phyloP scores from a whole-genome alignment of 2,329 filamentous ascomycete genomes.

The Neobulgaria alba region DNA sequence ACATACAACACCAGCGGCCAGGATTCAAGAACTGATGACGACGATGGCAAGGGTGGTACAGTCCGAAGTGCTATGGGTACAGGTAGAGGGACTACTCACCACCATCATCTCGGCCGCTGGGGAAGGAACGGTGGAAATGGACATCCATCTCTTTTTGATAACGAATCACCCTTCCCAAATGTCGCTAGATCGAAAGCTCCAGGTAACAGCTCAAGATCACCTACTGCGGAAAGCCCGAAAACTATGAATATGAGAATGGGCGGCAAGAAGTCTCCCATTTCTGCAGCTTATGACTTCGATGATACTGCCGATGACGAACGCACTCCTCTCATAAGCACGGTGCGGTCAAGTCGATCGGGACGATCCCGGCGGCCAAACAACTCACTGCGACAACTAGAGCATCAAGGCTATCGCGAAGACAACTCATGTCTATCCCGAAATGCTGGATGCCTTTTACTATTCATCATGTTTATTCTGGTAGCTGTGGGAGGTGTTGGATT shows the following conservation, averaged over 20 bases:
- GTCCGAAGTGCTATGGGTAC: conserved; percentile 54
- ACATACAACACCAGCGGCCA: conserved; percentile 54
- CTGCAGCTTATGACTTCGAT: conserved; percentile 68
- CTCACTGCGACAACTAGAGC: conserved; percentile 60
- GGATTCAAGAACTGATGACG: conserved; percentile 47
- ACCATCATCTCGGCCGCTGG: conserved; percentile 76
- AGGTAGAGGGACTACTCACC: conserved; percentile 57
- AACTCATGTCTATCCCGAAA: conserved; percentile 62
- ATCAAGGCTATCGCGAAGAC: conserved; percentile 56
- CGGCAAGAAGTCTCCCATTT: conserved; percentile 52
- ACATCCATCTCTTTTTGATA: conserved; percentile 66
- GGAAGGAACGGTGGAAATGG: conserved; percentile 60
- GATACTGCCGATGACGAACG: conserved; percentile 82
- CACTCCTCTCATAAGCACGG: conserved; percentile 64
- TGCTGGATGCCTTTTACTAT: conserved; percentile 80
- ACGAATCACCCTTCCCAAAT: conserved; percentile 69
- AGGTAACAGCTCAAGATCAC: conserved; percentile 43
- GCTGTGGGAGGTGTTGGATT: conserved; percentile 82
- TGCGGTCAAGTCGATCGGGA: conserved; percentile 54
- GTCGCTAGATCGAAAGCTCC: conserved; percentile 55
- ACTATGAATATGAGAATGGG: conserved; percentile 39
- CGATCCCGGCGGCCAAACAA: conserved; percentile 44
- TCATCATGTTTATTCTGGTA: conserved; percentile 70
- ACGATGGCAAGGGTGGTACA: conserved; percentile 57
- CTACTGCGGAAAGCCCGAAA: conserved; percentile 62